Evolutionary conservation across 2,329 filamentous ascomycete genomes (phyloP).

Genomic region (Cercospora sp.): DNA sequence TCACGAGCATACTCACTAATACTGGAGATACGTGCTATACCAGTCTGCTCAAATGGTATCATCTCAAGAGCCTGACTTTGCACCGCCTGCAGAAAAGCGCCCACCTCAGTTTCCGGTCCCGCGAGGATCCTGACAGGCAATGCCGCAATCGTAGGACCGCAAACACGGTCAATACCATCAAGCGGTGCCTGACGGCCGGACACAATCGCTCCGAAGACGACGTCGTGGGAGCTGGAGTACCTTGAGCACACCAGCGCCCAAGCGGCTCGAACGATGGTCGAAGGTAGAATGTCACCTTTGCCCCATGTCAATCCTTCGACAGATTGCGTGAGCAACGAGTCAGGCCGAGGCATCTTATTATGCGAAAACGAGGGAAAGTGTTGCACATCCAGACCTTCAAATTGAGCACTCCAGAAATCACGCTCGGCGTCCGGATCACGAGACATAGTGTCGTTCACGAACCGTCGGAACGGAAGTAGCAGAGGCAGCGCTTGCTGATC

Average conservation of each 20-base stretch:
- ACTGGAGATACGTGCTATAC: conserved; percentile 2
- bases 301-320: conserved; percentile 18
- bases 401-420: conserved; percentile 39
- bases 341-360: conserved; percentile 27
- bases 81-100: conserved; percentile 1
- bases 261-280: conserved; percentile 16
- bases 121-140: conserved; percentile 15
- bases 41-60: conserved; percentile 20
- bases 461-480: conserved; percentile 29
- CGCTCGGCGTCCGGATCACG: conserved; percentile 29
- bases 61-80: conserved; percentile 18
- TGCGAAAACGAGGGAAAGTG: conserved; percentile 39
- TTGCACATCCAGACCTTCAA: conserved; percentile 36
- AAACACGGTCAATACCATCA: conserved; percentile 2
- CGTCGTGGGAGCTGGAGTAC: conserved; percentile 14
- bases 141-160: conserved; percentile 26
- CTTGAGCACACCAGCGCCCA: conserved; percentile 17
- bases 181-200: conserved; percentile 31
- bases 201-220: conserved; percentile 20
- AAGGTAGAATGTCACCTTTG: conserved; percentile 14
- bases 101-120: not conserved
- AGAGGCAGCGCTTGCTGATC: not conserved
- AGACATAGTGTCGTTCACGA: conserved; percentile 39
- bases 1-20: conserved; percentile 7
- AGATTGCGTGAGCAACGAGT: conserved; percentile 31